Evolutionary conservation across 1,284 basidiomycete genomes (phyloP), one percentile per base, ranked within the genome.

Genomic region (Sporisorium scitamineum): DNA sequence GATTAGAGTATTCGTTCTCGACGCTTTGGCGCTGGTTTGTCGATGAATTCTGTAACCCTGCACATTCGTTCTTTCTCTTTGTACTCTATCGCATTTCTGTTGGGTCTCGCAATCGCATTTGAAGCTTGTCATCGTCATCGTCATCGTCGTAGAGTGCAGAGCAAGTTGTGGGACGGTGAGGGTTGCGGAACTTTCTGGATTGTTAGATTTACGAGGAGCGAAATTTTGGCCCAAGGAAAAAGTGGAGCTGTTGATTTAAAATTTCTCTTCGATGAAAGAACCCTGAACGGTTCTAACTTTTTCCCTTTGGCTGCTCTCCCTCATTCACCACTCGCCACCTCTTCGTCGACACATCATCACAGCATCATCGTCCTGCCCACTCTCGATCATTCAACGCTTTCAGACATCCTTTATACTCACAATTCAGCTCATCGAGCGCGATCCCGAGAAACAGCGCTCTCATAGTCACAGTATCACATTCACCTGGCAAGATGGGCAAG

Each of bases 401-500:
- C n/a, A n/a, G n/a, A n/a, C n/a, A n/a, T n/a, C n/a, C n/a, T n/a
- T n/a, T n/a, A n/a, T n/a, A n/a, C n/a, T n/a, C n/a, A n/a, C n/a
- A n/a, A n/a, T n/a, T n/a, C n/a, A n/a, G n/a, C n/a, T n/a, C n/a
- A n/a, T n/a, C n/a, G n/a, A n/a, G n/a, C n/a, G n/a, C n/a, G n/a
- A n/a, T n/a, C n/a, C n/a, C n/a, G n/a, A n/a, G n/a, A n/a, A n/a
- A n/a, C 50, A 32, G 37, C 37, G 37, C 37, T 3, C 11, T 39
- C 37, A 9, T 14, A 18, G 16, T 18, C 18, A 18, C 9, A 7
- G 50, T 32, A 31, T 18, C 26, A 20, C 48, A 48, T 9, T 14
- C n/a, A 18, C 4, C 39, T 20, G 10, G 8, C 39, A 78, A 32
- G 24, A 80, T 85, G 95, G 93, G 91, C n/a, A 95, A 92, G 87